Evolutionary conservation across 2,329 filamentous ascomycete genomes (phyloP).

Genomic region (Ophiocordyceps robertsii): DNA sequence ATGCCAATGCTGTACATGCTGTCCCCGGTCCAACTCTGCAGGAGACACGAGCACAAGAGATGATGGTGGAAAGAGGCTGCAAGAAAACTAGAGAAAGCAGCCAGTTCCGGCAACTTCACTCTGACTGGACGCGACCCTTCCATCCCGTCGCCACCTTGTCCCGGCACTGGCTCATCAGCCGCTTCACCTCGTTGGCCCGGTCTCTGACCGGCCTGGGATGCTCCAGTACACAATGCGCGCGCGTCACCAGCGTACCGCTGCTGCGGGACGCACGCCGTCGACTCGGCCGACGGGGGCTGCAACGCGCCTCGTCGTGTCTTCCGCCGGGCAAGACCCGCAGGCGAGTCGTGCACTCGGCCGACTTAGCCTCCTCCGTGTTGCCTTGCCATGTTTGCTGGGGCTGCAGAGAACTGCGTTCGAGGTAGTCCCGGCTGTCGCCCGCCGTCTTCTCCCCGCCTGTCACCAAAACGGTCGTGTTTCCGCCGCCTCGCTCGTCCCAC

Average conservation of each 20-base stretch:
- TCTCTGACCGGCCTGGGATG: conserved; percentile 16
- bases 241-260: conserved; percentile 11
- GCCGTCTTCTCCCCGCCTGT: too few species aligned
- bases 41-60: not conserved
- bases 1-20: too few species aligned
- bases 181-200: conserved; percentile 13
- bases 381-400: not conserved
- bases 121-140: conserved; percentile 8
- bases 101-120: not conserved
- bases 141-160: conserved; percentile 8
- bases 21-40: too few species aligned
- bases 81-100: not conserved
- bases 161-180: conserved; percentile 16
- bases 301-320: not conserved
- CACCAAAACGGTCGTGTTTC: too few species aligned
- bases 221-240: conserved; percentile 14
- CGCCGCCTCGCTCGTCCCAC: too few species aligned
- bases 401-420: not conserved
- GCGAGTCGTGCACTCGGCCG: not conserved
- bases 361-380: not conserved
- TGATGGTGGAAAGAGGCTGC: not conserved
- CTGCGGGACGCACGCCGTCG: conserved; percentile 9
- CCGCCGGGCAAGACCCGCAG: not conserved
- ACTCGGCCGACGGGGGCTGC: conserved; percentile 4
- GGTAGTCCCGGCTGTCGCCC: not conserved